phyloP scores from a whole-genome alignment of 1,139 yeast genomes.

The Candida dubliniensis region DNA sequence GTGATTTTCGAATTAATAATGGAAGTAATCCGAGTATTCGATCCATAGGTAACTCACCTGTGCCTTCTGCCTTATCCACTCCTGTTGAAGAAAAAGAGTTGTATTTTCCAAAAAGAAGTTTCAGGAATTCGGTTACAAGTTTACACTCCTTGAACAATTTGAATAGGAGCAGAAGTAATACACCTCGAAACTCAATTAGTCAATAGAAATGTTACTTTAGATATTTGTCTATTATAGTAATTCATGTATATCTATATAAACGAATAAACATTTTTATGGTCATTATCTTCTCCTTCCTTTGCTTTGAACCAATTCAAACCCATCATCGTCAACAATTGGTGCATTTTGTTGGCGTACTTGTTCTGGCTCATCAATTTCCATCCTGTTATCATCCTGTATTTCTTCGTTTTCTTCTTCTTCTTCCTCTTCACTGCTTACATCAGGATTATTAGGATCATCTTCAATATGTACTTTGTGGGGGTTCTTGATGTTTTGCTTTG shows the following conservation, averaged over 20 bases:
- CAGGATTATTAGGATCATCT: conserved; percentile 64
- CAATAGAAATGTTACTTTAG: conserved; percentile 11
- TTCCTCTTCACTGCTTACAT: conserved; percentile 46
- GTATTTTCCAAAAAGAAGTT: conserved; percentile 17
- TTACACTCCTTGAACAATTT: conserved; percentile 44
- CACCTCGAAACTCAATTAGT: conserved; percentile 43
- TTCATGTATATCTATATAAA: background rate
- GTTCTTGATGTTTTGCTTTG: conserved; percentile 43
- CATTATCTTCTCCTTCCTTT: conserved; percentile 48
- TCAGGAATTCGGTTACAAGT: conserved; percentile 38
- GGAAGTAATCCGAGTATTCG: background rate
- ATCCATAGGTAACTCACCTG: conserved; percentile 26
- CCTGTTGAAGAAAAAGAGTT: conserved; percentile 35
- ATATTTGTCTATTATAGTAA: background rate
- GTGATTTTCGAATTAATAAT: conserved; percentile 40
- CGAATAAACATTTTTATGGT: background rate
- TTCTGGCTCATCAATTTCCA: conserved; percentile 36
- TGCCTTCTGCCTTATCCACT: conserved; percentile 22
- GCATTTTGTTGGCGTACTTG: conserved; percentile 24
- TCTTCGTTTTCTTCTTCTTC: conserved; percentile 42
- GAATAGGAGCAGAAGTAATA: conserved; percentile 37
- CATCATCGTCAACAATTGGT: conserved; percentile 88
- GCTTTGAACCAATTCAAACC: conserved; percentile 82
- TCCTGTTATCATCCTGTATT: conserved; percentile 26
- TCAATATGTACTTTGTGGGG: conserved; percentile 38